Evolutionary conservation across 2,329 filamentous ascomycete genomes (phyloP), one percentile per base, ranked within the genome.

Genomic region (Ceratocystis variospora): DNA sequence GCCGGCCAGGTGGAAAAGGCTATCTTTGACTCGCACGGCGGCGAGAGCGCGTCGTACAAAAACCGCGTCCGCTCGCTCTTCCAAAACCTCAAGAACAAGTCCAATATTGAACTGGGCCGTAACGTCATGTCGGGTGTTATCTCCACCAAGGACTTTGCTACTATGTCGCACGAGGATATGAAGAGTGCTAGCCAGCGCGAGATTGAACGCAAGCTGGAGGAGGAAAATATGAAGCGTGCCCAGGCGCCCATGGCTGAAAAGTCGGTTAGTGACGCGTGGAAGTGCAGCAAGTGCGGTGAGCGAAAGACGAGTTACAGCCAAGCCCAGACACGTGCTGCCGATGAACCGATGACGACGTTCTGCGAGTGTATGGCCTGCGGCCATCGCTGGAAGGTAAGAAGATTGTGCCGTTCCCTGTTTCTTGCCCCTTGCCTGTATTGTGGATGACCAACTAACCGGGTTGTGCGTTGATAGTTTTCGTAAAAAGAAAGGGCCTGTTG

Each of bases 181-280:
- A 95, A 95, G 79, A 94, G 89, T 61, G 87, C 86, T 62, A 86
- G 94, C 75, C 88, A 89, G 76, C 85, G 86, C 68, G 85, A 84
- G 71, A 83, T 87, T 73, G 91, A 96, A 71, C 79, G 83, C 71
- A 85, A 85, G 75, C 81, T 96, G 63, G 82, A 91, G 74, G 85
- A 89, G 77, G 90, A 96, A 77, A 99, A 99, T 77, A 92, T 97
- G 89, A 91, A 91, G 79, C 90, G 93, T 76, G 90, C 94, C 1
- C 95, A 97, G 86, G 92, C 96, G 10, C 89, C 93, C 67, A 88
- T 92, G 80, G 88, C 86, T 19, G 88, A 96, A 77, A 94, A 91
- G 81, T 92, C 88, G 74, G 90, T 96, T 77, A 91, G 87, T 74
- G 87, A 88, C 74, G 89, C 87, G 67, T 81, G 97, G 73, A 87